These are phyloP conservation scores for Logfia minima DNA, from an alignment of 129 eudicot genomes.

Conservation along the genomic window DNA sequence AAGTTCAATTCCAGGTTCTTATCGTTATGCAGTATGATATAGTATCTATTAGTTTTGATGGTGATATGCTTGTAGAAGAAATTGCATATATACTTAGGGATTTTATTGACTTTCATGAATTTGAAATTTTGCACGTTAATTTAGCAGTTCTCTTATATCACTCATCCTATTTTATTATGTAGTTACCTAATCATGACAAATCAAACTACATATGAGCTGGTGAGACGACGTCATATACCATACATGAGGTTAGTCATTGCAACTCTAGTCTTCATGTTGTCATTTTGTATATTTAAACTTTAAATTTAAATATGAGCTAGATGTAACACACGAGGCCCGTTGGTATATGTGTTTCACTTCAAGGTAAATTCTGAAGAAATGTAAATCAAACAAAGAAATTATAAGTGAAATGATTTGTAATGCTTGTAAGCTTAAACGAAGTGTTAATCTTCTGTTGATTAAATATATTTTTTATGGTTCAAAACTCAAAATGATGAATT, in stretches of 20 bases:
- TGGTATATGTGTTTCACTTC: neutral
- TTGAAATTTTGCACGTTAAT: neutral
- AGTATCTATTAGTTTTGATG: too few species aligned
- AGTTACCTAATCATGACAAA: constrained; percentile 88
- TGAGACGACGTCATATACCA: constrained; percentile 80
- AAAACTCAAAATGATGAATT: neutral
- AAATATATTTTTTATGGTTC: neutral
- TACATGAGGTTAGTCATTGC: constrained; percentile 73
- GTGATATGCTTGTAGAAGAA: too few species aligned
- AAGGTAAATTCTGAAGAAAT: neutral
- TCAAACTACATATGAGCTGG: constrained; percentile 95
- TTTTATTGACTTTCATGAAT: too few species aligned
- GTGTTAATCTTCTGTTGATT: neutral
- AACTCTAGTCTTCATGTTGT: neutral
- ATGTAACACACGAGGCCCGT: neutral
- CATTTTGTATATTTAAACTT: neutral
- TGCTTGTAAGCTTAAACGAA: neutral
- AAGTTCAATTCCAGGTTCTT: too few species aligned
- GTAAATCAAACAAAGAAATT: neutral
- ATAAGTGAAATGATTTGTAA: neutral
- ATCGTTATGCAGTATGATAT: too few species aligned
- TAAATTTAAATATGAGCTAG: neutral
- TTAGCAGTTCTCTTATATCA: neutral
- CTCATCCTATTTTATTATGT: constrained; percentile 15
- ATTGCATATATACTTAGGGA: neutral